Conservation (phyloP, 2,329 filamentous ascomycete genomes). For the Cryoendolithus antarcticus region DNA sequence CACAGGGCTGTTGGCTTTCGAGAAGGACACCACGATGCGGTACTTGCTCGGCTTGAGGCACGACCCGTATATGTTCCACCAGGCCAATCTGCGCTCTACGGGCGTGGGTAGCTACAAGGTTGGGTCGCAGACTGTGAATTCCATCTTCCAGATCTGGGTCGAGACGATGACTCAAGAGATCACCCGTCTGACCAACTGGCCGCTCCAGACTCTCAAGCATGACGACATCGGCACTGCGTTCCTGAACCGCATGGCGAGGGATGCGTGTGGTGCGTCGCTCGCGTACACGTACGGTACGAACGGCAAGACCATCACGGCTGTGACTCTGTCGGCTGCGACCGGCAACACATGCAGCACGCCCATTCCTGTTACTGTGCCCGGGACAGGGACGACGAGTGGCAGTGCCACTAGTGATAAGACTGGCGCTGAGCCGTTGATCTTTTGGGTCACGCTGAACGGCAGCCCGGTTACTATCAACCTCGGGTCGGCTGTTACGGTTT, state of each 20-base stretch:
- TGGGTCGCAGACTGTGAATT: slow-evolving; percentile 35
- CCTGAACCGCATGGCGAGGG: slow-evolving; percentile 38
- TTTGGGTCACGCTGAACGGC: slow-evolving; percentile 28
- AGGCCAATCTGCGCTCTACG: slow-evolving; percentile 44
- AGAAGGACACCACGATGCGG: slow-evolving; percentile 41
- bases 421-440: slow-evolving; percentile 32
- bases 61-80: slow-evolving; percentile 52
- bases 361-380: slow-evolving; percentile 44
- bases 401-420: slow-evolving; percentile 35
- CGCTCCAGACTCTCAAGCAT: slow-evolving; percentile 43
- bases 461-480: slow-evolving; percentile 24
- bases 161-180: slow-evolving; percentile 44
- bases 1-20: slow-evolving; percentile 37
- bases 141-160: slow-evolving; percentile 46
- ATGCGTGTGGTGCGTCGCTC: slow-evolving; percentile 40
- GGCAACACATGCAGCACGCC: slow-evolving; percentile 39
- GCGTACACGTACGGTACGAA: slow-evolving; percentile 33
- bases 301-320: slow-evolving; percentile 35
- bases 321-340: slow-evolving; percentile 35
- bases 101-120: slow-evolving; percentile 37
- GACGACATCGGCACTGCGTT: slow-evolving; percentile 42
- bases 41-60: slow-evolving; percentile 45
- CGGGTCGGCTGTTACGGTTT: slow-evolving; percentile 10
- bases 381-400: slow-evolving; percentile 25
- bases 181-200: slow-evolving; percentile 41